Evolutionary conservation across 352 stramenopile genomes (phyloP).

Genomic region (Phytophthora europaea): DNA sequence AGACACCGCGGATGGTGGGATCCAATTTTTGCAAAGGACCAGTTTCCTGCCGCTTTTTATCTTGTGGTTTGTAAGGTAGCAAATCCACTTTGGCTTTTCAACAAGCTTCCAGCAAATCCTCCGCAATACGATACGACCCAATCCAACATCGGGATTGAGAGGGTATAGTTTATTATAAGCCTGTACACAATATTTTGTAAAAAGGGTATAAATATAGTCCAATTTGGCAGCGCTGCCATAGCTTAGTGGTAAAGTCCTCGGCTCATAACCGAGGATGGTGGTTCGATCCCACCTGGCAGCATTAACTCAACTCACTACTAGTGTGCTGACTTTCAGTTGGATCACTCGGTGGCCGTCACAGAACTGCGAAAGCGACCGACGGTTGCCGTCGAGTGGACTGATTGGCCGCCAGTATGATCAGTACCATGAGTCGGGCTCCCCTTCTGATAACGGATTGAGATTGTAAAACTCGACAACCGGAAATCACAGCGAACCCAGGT

Average conservation of each 20-base stretch:
- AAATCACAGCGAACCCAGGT: neutral
- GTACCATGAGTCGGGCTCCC: conserved; percentile 18
- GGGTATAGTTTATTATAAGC: too few relatives aligned
- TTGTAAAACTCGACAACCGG: neutral
- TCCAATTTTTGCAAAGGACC: too few relatives aligned
- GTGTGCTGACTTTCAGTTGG: conserved; percentile 8
- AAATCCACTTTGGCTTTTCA: too few relatives aligned
- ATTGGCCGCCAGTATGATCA: conserved; percentile 18
- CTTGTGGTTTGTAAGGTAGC: too few relatives aligned
- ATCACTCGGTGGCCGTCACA: conserved; percentile 12
- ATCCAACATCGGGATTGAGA: too few relatives aligned
- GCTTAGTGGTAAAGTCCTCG: neutral
- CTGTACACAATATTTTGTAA: neutral
- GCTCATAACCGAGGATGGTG: conserved; percentile 6
- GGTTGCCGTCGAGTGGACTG: conserved; percentile 12
- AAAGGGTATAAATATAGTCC: neutral
- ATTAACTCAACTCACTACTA: conserved; percentile 17
- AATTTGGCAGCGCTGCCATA: neutral
- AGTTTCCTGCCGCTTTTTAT: too few relatives aligned
- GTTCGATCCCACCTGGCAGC: conserved; percentile 11
- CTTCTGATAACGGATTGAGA: neutral
- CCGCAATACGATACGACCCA: too few relatives aligned
- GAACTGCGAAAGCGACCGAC: neutral
- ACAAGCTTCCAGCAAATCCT: too few relatives aligned
- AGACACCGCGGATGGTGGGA: too few relatives aligned